Base-by-base conservation (phyloP, 2,329 filamentous ascomycete species). In the Trematosphaeria pertusa region DNA sequence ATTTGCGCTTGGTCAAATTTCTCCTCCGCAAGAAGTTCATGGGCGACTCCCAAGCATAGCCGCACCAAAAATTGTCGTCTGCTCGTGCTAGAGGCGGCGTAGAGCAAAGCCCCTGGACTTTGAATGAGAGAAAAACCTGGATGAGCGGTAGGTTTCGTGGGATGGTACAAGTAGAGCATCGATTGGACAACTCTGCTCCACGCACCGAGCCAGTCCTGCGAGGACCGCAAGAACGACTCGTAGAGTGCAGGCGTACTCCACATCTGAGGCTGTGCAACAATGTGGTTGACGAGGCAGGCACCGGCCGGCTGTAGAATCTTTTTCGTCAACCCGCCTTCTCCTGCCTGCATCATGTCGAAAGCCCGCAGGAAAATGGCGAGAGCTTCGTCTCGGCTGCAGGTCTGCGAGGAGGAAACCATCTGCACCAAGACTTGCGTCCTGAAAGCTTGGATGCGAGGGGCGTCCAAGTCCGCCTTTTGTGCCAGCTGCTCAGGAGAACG, bases 81-180 rank as follows among this genome's bases (percentile, higher is more conserved):
- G 32, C 53, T 48, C 24, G 42, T 39, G 11, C 41, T 48, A 5
- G 44, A 36, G 2, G 46, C 24, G 10, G 52, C 52, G 34, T 48
- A 48, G 14, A 33, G 40, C 26, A 54, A 37, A 19, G 59, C 57
- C 11, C 61, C 61, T 10, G 59, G 51, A 21, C 62, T 50, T 18
- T 57, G 39, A n/a, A 71, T 58, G 40, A 63, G 64, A 3, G 35
- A 32, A 8, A 70, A 50, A 15, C 57, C 64, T 11, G 61, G 57
- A 9, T 35, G 19, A 9, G 61, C 49, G 15, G 47, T 61, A 5
- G 48, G 50, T 5, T 49, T 24, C 4, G 53, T 56, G 12, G 69
- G 69, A 37, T 70, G 65, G 34, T 67, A 58, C 6, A 71, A 48
- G 48, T 56, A 65, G 9, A 72, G 46, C 46, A 68, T 62, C 0